phyloP scores from a whole-genome alignment of 352 stramenopile species.

The Pythium dissimile region DNA sequence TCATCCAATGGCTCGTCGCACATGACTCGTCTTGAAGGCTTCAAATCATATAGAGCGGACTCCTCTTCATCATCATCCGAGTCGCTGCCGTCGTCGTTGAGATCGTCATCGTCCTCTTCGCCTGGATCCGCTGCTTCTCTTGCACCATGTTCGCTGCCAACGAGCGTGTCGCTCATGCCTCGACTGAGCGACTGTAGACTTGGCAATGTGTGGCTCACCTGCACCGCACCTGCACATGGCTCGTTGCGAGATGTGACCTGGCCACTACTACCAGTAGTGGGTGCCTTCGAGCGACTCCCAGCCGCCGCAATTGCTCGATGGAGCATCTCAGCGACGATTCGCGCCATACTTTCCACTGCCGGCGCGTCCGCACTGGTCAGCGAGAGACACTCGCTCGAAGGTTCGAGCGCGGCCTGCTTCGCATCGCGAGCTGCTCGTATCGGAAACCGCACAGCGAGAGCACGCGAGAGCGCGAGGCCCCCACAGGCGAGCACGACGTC shows the following conservation, averaged over 20 bases:
- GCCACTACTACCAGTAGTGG: no score
- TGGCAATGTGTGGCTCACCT: no score
- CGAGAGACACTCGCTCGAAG: neutral
- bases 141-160: neutral
- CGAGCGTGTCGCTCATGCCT: neutral
- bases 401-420: neutral
- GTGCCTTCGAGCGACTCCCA: neutral
- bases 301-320: neutral
- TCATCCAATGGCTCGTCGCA: neutral
- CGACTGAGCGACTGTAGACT: neutral
- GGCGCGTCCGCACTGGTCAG: neutral
- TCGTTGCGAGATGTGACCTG: neutral
- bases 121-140: neutral
- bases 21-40: no score
- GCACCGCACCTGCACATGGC: no score
- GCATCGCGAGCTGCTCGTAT: neutral
- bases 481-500: conserved; percentile 50
- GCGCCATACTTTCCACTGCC: neutral
- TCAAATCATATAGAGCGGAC: no score
- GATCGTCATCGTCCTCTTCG: conserved; percentile 4
- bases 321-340: conserved; percentile 1
- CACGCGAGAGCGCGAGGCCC: conserved; percentile 34
- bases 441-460: neutral
- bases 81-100: conserved; percentile 44
- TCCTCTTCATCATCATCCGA: conserved; percentile 25